Conservation (phyloP, 495 filamentous ascomycete genomes). For the Penicillium diatomitis region DNA sequence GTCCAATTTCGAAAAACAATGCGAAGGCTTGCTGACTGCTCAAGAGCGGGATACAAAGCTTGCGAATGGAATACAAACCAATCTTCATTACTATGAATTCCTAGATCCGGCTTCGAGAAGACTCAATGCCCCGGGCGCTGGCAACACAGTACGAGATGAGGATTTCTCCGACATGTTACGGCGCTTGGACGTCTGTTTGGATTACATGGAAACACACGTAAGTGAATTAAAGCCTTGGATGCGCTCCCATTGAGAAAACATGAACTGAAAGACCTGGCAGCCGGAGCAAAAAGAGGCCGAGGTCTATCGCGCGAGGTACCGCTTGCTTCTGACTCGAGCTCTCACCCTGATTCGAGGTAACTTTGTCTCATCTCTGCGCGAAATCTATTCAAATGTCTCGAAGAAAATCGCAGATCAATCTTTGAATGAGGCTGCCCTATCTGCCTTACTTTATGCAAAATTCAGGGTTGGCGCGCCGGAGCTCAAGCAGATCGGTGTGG, state of each 20-base stretch:
- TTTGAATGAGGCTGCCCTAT: conserved; percentile 68
- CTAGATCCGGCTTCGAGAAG: conserved; percentile 82
- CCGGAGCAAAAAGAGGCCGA: conserved; percentile 76
- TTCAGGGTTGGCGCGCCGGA: conserved; percentile 62
- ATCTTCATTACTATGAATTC: conserved; percentile 84
- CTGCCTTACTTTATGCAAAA: conserved; percentile 68
- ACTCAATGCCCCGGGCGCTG: conserved; percentile 85
- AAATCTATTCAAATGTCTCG: conserved; percentile 59
- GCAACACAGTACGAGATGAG: conserved; percentile 67
- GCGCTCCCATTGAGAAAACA: background rate
- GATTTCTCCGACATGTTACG: conserved; percentile 78
- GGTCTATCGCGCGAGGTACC: conserved; percentile 65
- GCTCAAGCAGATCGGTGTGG: conserved; percentile 54
- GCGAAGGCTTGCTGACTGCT: conserved; percentile 72
- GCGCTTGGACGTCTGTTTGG: conserved; percentile 79
- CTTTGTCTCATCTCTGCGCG: conserved; percentile 62
- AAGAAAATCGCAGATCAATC: conserved; percentile 62
- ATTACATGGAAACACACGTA: conserved; percentile 79
- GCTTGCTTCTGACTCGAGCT: conserved; percentile 60
- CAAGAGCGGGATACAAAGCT: conserved; percentile 67
- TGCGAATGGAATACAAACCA: conserved; percentile 71
- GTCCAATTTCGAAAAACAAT: conserved; percentile 80
- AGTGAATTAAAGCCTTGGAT: conserved; percentile 17
- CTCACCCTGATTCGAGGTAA: conserved; percentile 79
- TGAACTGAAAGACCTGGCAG: conserved; percentile 31